phyloP scores from a whole-genome alignment of 306 rosid species.

The Phaseolus lunatus region DNA sequence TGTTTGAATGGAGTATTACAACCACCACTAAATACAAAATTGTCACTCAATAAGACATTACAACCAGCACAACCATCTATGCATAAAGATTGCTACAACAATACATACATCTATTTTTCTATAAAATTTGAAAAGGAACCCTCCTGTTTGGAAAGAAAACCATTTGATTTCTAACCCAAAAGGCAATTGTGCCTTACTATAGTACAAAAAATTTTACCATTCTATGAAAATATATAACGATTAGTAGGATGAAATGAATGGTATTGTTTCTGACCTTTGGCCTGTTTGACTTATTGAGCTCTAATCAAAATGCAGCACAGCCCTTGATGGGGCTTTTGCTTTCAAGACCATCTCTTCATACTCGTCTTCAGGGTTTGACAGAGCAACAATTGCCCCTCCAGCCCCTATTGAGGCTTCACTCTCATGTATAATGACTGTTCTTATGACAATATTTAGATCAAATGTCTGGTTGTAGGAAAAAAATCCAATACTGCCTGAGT shows the following conservation, averaged over 20 bases:
- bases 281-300: background rate
- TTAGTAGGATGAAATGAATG: conserved; percentile 15
- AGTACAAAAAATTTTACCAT: conserved; percentile 20
- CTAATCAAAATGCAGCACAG: conserved; percentile 71
- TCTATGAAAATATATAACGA: conserved; percentile 19
- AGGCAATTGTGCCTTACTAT: conserved; percentile 14
- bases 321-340: conserved; percentile 79
- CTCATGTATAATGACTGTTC: conserved; percentile 80
- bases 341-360: conserved; percentile 93
- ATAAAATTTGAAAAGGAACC: conserved; percentile 28
- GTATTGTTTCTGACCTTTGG: background rate
- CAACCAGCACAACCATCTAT: no score
- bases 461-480: conserved; percentile 91
- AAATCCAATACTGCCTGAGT: conserved; percentile 95
- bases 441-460: conserved; percentile 93
- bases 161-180: conserved; percentile 15
- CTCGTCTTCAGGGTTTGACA: conserved; percentile 89
- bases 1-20: no score
- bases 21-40: no score
- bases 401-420: conserved; percentile 98
- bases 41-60: no score
- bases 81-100: conserved; percentile 3
- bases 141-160: conserved; percentile 30
- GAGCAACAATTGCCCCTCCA: conserved; percentile 96
- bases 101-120: conserved; percentile 3